Evolutionary conservation across 2,329 filamentous ascomycete species (phyloP), one percentile per base, ranked within the genome.

Genomic region (Sarocladium brachiariae): DNA sequence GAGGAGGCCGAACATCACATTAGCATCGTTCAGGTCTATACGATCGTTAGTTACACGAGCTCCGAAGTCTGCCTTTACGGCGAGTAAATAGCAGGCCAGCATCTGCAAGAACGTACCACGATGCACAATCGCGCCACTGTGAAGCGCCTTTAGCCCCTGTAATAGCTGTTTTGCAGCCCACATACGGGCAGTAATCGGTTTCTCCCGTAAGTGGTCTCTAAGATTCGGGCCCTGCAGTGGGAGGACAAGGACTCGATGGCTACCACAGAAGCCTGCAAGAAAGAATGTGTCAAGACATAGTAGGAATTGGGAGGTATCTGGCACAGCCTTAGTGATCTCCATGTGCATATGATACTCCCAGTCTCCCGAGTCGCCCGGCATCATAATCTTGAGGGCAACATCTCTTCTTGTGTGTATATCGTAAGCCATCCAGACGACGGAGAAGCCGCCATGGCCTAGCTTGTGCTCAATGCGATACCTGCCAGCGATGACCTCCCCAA

Each of bases 371-470:
- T 39, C 27, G 11, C 51, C 46, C 16, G 49, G 47, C 23, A 30
- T 46, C 30, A 53, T 50, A 23, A 55, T 52, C 30, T 53, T 56
- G 11, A 56, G 53, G 16, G 54, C 53, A 43, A 56, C 49, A 13
- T 54, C 41, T 16, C 11, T 51, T 14, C 46, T 13, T 6, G 6
- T 35, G 8, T 25, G 25, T 18, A 53, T 43, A 19, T 53, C 50
- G 27, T 55, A 41, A 31, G 64, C 70, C 51, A 73, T 64, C 72
- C 70, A 74, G 45, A 73, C 70, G 2, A 70, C 74, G 5, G 68
- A 70, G 57, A 60, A 70, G 10, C 65, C 64, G 23, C 71, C 69
- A 52, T 60, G 69, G 47, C 70, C 69, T 37, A 74, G 57, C 54
- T 74, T 74, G 48, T 70, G 64, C 35, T 67, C 54, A 35, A 72